Conservation (phyloP, 2,329 filamentous ascomycete genomes). For the Penicillium concentricum region DNA sequence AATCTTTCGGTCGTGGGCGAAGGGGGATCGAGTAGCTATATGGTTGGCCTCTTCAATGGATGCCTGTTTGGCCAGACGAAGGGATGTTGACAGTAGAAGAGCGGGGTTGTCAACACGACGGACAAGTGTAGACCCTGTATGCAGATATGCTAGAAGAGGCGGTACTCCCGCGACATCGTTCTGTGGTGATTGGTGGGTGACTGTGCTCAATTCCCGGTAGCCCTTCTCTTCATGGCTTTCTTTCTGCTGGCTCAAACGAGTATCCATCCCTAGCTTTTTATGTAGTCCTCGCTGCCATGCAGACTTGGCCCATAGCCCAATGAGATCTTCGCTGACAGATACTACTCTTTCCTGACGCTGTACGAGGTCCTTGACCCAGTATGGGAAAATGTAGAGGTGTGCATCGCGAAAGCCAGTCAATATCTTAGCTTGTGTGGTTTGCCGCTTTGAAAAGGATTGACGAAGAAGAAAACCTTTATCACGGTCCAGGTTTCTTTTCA, state of each 20-base stretch:
- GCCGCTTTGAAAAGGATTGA: background rate
- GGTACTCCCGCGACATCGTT: background rate
- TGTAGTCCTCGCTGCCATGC: background rate
- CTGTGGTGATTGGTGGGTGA: background rate
- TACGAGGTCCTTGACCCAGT: background rate
- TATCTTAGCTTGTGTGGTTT: background rate
- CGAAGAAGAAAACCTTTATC: background rate
- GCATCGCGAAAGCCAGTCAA: constrained; percentile 1
- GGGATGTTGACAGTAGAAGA: background rate
- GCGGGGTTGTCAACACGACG: background rate
- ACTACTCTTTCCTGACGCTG: background rate
- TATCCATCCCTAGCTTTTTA: background rate
- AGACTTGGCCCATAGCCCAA: constrained; percentile 1
- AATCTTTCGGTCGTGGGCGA: background rate
- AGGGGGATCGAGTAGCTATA: background rate
- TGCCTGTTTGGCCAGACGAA: constrained; percentile 1
- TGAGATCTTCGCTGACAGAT: background rate
- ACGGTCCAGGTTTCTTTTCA: background rate
- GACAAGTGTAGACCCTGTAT: background rate
- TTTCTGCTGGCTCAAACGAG: background rate
- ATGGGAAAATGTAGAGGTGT: constrained; percentile 3
- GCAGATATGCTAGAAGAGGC: background rate
- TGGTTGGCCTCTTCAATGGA: background rate
- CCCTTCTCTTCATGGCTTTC: background rate
- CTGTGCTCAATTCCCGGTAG: background rate